Conservation (phyloP, 1,139 yeast species). For the Debaryomyces psychrophilus region DNA sequence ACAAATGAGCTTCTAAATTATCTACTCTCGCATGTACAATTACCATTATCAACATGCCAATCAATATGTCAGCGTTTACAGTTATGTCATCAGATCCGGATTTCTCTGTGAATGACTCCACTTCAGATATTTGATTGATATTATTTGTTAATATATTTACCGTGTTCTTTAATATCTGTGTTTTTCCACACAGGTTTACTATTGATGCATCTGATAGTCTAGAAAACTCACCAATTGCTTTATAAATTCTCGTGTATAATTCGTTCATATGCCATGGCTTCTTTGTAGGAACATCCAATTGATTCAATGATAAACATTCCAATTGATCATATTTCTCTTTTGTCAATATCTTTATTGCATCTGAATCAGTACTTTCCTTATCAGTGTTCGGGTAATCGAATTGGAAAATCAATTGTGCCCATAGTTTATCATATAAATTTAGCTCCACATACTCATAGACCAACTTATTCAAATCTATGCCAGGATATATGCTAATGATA, state of each 20-base stretch:
- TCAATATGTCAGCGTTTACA: conserved; percentile 74
- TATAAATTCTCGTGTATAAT: conserved; percentile 51
- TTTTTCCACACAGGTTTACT: conserved; percentile 56
- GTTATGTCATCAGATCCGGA: conserved; percentile 23
- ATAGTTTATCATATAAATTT: conserved; percentile 64
- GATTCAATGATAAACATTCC: conserved; percentile 65
- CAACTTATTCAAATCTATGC: conserved; percentile 54
- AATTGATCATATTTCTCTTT: conserved; percentile 43
- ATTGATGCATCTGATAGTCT: conserved; percentile 49
- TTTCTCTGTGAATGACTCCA: neutral
- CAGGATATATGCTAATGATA: conserved; percentile 41
- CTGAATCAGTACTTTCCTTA: conserved; percentile 29
- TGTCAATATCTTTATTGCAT: conserved; percentile 35
- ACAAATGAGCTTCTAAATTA: conserved; percentile 64
- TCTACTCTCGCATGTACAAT: conserved; percentile 64
- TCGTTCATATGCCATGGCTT: conserved; percentile 44
- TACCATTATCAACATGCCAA: conserved; percentile 73
- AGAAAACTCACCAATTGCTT: conserved; percentile 59
- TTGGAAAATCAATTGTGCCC: conserved; percentile 54
- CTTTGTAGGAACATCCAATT: conserved; percentile 61
- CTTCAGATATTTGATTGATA: conserved; percentile 11
- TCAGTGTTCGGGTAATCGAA: conserved; percentile 37
- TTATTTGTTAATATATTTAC: conserved; percentile 52
- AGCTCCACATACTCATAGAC: conserved; percentile 73
- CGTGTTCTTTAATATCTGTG: conserved; percentile 55